phyloP scores from a whole-genome alignment of 2,329 filamentous ascomycete species.

The Fusarium fujikuroi region DNA sequence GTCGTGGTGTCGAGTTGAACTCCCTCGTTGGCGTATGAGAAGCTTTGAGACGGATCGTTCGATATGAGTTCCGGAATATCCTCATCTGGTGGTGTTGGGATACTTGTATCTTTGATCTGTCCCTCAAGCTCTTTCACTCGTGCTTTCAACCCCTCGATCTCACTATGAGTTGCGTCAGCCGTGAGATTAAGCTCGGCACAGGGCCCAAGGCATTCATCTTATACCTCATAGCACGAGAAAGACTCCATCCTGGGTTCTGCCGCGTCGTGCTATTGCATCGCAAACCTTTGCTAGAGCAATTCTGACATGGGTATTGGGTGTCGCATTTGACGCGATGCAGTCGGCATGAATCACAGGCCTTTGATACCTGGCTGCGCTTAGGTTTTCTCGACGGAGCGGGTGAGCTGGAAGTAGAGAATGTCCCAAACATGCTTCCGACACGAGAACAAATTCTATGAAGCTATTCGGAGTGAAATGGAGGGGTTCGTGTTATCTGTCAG shows the following conservation, averaged over 20 bases:
- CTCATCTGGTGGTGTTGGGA: not conserved
- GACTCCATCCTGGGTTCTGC: not conserved
- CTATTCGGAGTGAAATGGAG: not conserved
- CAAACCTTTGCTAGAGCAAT: not conserved
- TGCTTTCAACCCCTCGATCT: not conserved
- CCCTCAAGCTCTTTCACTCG: not conserved
- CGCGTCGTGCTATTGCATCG: not conserved
- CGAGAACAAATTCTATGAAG: accelerated
- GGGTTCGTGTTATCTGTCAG: not conserved
- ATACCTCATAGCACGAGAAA: not conserved
- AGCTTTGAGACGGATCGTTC: accelerated
- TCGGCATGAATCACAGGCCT: not conserved
- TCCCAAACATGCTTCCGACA: not conserved
- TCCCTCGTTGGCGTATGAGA: not conserved
- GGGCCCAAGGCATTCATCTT: accelerated
- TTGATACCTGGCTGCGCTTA: not conserved
- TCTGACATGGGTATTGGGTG: not conserved
- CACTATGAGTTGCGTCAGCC: not conserved
- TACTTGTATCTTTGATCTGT: not conserved
- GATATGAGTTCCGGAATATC: accelerated
- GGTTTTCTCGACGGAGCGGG: accelerated
- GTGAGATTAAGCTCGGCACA: too few species aligned
- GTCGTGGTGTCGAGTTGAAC: not conserved
- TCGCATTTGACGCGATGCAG: not conserved
- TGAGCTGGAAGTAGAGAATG: not conserved